A percentile compares a stretch with the other conserved stretches of the same genome.
phyloP scores from a whole-genome alignment of 208 protist genomes.

The Leishmania major region DNA sequence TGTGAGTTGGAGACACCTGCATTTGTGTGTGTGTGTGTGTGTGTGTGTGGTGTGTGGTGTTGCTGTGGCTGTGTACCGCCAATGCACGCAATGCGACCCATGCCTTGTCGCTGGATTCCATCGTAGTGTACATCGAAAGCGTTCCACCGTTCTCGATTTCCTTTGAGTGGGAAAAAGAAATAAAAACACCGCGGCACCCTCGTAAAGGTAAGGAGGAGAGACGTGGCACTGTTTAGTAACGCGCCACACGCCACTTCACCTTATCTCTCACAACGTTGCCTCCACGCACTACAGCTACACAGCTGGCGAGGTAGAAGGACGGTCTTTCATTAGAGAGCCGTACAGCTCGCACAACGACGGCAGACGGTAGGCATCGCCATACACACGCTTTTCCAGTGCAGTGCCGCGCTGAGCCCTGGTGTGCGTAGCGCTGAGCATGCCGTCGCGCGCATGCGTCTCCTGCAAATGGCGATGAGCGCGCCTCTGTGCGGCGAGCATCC shows the following conservation, averaged over 20 bases:
- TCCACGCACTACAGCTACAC: not conserved
- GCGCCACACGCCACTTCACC: not conserved
- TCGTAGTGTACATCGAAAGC: not conserved
- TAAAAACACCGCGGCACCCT: not conserved
- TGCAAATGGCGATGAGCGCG: constrained; percentile 39
- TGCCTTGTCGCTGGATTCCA: not conserved
- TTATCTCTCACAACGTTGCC: not conserved
- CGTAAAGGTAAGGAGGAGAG: not conserved
- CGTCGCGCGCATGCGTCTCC: constrained; percentile 26
- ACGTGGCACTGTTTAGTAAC: not conserved
- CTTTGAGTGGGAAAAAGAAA: not conserved
- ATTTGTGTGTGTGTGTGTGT: not conserved
- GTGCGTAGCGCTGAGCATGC: constrained; percentile 24
- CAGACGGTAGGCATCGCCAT: constrained; percentile 47
- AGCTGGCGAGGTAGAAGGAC: constrained; percentile 1
- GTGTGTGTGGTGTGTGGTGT: not conserved
- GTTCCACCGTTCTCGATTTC: not conserved
- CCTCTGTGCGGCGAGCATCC: constrained; percentile 61
- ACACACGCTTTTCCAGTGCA: constrained; percentile 45
- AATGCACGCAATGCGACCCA: not conserved
- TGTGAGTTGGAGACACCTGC: not conserved
- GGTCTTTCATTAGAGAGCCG: constrained; percentile 36
- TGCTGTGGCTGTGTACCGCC: not conserved
- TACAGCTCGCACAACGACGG: constrained; percentile 73
- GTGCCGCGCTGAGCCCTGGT: constrained; percentile 50